These are phyloP conservation scores for Phytopythium mirpurense DNA, from an alignment of 352 stramenopile species.

Conservation along the genomic window DNA sequence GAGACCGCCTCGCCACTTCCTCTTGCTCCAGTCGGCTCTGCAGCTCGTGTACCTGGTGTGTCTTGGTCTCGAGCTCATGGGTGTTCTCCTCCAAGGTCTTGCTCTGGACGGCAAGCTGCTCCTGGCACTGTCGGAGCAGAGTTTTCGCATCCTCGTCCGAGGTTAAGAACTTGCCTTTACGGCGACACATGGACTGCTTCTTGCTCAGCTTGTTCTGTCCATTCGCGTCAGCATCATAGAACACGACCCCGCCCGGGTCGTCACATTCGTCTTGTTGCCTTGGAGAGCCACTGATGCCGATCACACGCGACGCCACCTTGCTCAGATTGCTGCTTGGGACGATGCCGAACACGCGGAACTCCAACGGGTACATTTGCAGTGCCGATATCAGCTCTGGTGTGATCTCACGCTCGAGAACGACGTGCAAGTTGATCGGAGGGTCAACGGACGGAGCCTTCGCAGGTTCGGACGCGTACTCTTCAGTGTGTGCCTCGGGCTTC, in stretches of 20 bases:
- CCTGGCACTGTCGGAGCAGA: constrained; percentile 32
- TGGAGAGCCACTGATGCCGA: constrained; percentile 20
- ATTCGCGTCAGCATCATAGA: constrained; percentile 46
- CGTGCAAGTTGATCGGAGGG: constrained; percentile 50
- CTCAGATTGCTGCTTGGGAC: constrained; percentile 74
- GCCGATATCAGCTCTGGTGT: constrained; percentile 40
- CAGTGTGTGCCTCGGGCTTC: constrained; percentile 8
- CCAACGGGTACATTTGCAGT: constrained; percentile 40
- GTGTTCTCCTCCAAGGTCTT: constrained; percentile 54
- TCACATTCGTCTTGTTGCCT: constrained; percentile 18
- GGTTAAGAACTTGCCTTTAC: constrained; percentile 22
- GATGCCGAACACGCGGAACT: constrained; percentile 60
- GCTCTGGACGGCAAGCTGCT: constrained; percentile 52
- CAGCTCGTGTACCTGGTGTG: constrained; percentile 34
- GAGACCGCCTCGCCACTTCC: constrained; percentile 18
- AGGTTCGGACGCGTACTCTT: constrained; percentile 42
- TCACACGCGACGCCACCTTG: constrained; percentile 49
- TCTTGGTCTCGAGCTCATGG: constrained; percentile 54
- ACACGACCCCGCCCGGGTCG: constrained; percentile 27
- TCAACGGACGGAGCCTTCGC: constrained; percentile 45
- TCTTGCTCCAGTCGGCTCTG: constrained; percentile 29
- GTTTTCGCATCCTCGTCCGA: constrained; percentile 25
- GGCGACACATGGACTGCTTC: constrained; percentile 41
- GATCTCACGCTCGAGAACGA: constrained; percentile 48
- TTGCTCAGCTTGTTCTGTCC: constrained; percentile 34